A percentile compares a stretch with the other conserved stretches of the same genome.
Conservation (phyloP, 352 stramenopile genomes). For the Plasmopara halstedii region DNA sequence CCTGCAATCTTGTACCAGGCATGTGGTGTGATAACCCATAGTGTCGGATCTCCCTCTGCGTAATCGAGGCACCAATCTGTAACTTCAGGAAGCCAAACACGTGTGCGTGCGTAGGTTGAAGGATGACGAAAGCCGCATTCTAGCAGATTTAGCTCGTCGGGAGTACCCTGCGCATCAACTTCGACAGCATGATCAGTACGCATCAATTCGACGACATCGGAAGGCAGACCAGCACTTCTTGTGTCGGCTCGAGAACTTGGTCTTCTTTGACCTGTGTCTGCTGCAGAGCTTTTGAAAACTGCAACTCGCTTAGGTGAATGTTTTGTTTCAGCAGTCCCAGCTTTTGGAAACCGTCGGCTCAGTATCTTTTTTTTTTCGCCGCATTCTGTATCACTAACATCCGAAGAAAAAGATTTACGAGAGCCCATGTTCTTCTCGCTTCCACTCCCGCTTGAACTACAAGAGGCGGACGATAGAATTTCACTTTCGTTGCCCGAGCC, state of each 20-base stretch:
- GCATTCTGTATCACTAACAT: conserved; percentile 25
- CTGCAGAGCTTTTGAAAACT: conserved; percentile 6
- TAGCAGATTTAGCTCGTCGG: conserved; percentile 68
- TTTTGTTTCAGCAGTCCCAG: background rate
- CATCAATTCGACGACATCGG: conserved; percentile 70
- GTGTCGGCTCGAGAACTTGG: conserved; percentile 22
- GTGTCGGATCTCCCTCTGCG: conserved; percentile 70
- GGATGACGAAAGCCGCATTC: conserved; percentile 77
- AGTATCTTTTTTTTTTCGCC: conserved; percentile 5
- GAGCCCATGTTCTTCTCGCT: conserved; percentile 40
- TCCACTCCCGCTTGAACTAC: conserved; percentile 49
- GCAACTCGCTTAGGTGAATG: conserved; percentile 1
- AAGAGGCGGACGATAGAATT: conserved; percentile 32
- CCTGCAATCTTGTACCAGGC: conserved; percentile 84
- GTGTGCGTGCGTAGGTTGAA: conserved; percentile 42
- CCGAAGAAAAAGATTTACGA: conserved; percentile 30
- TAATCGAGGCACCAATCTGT: conserved; percentile 86
- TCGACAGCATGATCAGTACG: conserved; percentile 48
- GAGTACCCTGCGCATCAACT: conserved; percentile 37
- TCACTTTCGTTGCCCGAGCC: conserved; percentile 37
- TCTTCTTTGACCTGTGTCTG: conserved; percentile 15
- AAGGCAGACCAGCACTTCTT: conserved; percentile 26
- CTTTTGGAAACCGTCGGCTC: conserved; percentile 8
- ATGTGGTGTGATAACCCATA: conserved; percentile 78
- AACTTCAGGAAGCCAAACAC: conserved; percentile 79